phyloP scores from a whole-genome alignment of 176 grass and related monocot genomes.

The Luzula sylvatica region DNA sequence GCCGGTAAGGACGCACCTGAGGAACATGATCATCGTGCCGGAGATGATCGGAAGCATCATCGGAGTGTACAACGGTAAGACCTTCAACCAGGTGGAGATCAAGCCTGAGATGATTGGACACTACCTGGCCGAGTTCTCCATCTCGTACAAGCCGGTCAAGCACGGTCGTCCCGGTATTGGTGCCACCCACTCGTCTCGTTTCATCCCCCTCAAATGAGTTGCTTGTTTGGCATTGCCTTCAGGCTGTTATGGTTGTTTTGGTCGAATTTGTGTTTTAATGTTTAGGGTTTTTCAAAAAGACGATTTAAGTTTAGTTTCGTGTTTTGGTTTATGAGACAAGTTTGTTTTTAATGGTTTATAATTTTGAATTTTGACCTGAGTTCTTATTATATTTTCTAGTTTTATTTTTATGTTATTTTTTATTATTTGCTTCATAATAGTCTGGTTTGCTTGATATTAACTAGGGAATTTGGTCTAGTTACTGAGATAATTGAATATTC shows the following conservation, averaged over 20 bases:
- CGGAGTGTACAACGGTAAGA: constrained; percentile 55
- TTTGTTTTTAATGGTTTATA: background rate
- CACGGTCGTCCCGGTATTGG: constrained; percentile 57
- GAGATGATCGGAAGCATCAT: constrained; percentile 60
- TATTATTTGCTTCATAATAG: no score
- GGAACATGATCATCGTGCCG: constrained; percentile 66
- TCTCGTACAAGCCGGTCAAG: constrained; percentile 56
- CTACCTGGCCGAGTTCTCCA: constrained; percentile 56
- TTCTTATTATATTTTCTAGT: no score
- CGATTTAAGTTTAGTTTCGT: background rate
- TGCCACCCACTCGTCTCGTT: constrained; percentile 59
- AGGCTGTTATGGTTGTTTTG: background rate
- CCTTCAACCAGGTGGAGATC: constrained; percentile 61
- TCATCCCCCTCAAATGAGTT: constrained; percentile 58
- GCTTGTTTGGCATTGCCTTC: background rate
- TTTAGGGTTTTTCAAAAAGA: constrained; percentile 16
- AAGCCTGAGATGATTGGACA: constrained; percentile 67
- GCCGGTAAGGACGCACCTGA: constrained; percentile 48
- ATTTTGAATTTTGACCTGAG: constrained; percentile 16
- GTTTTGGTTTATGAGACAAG: background rate
- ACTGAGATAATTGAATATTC: no score
- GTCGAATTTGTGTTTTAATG: background rate
- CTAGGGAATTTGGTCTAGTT: no score
- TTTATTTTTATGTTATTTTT: no score
- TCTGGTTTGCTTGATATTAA: no score